A percentile compares a stretch with the other conserved stretches of the same genome.
phyloP scores from a whole-genome alignment of 441 rosid genomes.

The Erysimum cheiri region DNA sequence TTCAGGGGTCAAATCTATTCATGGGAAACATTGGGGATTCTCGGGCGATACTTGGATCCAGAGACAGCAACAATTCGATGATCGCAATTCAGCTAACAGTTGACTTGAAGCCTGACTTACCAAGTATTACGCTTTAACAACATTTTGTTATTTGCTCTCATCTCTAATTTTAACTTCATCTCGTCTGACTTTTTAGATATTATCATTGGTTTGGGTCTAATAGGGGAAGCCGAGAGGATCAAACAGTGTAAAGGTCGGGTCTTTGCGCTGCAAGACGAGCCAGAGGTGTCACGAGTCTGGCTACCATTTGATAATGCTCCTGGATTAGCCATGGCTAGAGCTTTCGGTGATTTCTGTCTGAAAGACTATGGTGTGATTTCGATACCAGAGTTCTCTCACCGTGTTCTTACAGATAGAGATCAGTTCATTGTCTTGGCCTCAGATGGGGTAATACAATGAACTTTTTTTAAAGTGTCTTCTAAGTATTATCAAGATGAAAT shows the following conservation, averaged over 20 bases:
- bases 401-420: conserved; percentile 77
- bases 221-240: conserved; percentile 97
- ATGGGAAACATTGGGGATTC: conserved; percentile 97
- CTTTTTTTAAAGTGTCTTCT: background rate
- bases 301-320: conserved; percentile 98
- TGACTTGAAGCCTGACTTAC: conserved; percentile 96
- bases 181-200: conserved; percentile 21
- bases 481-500: conserved; percentile 8
- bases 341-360: conserved; percentile 97
- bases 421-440: conserved; percentile 96
- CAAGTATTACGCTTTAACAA: conserved; percentile 64
- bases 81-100: conserved; percentile 89
- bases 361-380: conserved; percentile 98
- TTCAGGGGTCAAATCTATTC: conserved; percentile 79
- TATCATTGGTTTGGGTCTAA: conserved; percentile 13
- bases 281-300: conserved; percentile 98
- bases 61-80: conserved; percentile 71
- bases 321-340: conserved; percentile 99
- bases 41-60: conserved; percentile 93
- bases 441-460: conserved; percentile 72
- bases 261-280: conserved; percentile 96
- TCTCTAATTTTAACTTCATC: conserved; percentile 6
- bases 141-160: conserved; percentile 23
- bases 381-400: conserved; percentile 87
- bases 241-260: conserved; percentile 93